Evolutionary conservation across 345 rosid genomes (phyloP).

Genomic region (Syzygium aromaticum): DNA sequence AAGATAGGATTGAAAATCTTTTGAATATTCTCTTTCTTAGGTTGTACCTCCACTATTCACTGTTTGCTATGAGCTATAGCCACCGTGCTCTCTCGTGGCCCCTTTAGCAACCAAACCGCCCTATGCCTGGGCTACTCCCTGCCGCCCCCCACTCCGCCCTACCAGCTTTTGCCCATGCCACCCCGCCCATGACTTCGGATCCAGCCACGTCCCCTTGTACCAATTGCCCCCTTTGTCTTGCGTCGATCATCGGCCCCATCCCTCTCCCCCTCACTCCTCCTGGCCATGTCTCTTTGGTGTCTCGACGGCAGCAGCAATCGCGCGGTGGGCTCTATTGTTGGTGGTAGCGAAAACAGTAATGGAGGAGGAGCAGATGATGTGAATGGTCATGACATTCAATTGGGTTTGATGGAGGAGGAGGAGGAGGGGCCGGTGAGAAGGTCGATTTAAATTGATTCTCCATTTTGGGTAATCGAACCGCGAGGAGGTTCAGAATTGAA

Average conservation of each 20-base stretch:
- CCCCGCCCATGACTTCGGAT: background rate
- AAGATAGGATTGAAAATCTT: background rate
- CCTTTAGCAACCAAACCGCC: background rate
- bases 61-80: background rate
- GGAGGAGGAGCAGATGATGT: background rate
- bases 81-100: background rate
- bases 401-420: too few species aligned
- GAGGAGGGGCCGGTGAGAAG: too few species aligned
- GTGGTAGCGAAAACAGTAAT: background rate
- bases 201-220: background rate
- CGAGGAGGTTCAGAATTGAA: background rate
- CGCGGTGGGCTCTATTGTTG: background rate
- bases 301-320: background rate
- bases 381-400: too few species aligned
- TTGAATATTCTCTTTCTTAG: background rate
- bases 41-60: background rate
- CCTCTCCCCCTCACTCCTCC: background rate
- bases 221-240: background rate
- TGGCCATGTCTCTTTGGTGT: background rate
- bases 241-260: background rate
- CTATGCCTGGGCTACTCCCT: background rate
- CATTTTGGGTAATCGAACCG: background rate
- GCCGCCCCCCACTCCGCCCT: background rate
- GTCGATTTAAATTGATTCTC: too few species aligned
- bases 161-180: background rate